Evolutionary conservation across 495 filamentous ascomycete species (phyloP), one percentile per base, ranked within the genome.

Genomic region (Xylaria venustula): DNA sequence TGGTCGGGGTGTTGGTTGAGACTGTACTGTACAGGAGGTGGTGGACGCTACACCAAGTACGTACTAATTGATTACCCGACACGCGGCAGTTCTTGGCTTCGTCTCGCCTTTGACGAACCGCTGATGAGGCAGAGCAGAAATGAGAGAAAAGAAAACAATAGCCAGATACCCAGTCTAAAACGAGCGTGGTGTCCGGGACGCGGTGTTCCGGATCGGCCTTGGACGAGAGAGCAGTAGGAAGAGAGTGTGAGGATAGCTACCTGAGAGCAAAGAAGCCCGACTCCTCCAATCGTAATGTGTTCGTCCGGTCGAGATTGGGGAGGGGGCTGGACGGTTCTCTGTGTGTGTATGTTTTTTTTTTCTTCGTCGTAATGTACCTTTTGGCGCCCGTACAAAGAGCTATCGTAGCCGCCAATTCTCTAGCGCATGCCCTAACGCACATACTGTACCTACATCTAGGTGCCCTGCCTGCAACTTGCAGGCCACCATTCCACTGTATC

Each of bases 141-240:
- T 20, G 32, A 26, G 6, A 20, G 20, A 7, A 32, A 19, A 32
- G 57, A 20, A 34, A 60, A 60, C 14, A 36, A 45, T 41, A 46
- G n/a, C n/a, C 11, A 47, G 11, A 30, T 48, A 36, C 14, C 17
- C 2, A 36, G 9, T 37, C 26, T 37, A 26, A 62, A 58, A 68
- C 36, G 60, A 63, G 60, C 56, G 64, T 65, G 50, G 53, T 60
- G 37, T 52, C 45, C 58, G 42, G 54, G 41, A 46, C 36, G 34
- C 45, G 47, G 51, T 53, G 50, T 28, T 17, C 58, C 50, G 41
- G 58, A 41, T 32, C 40, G 25, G 30, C 20, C 22, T 15, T 28
- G 32, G 48, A 15, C 15, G 50, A 61, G 30, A 46, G 49, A 41
- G 19, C 32, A 52, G 47, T 32, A 36, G 54, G 7, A 19, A 42